These are phyloP conservation scores for Didymella segeticola DNA, from an alignment of 2,329 filamentous ascomycete genomes.

Conservation along the genomic window DNA sequence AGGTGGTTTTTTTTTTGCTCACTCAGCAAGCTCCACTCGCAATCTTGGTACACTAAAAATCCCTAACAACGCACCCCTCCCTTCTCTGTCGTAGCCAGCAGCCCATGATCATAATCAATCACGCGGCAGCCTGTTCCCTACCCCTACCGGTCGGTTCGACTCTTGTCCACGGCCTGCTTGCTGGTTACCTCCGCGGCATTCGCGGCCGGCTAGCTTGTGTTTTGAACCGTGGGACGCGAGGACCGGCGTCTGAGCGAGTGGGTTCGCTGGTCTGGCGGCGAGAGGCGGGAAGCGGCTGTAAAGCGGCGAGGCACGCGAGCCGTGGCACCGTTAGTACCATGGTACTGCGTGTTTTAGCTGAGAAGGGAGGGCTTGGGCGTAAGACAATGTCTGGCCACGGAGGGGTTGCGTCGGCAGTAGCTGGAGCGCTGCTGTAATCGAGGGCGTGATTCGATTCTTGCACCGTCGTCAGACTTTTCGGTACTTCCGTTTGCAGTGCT, in stretches of 20 bases:
- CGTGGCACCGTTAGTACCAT: conserved; percentile 13
- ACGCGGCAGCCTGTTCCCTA: conserved; percentile 3
- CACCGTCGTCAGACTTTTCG: too few species aligned
- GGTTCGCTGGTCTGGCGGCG: conserved; percentile 1
- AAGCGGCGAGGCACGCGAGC: conserved; percentile 16
- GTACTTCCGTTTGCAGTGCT: conserved; percentile 9
- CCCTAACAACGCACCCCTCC: too few species aligned
- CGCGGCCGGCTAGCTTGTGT: conserved; percentile 7
- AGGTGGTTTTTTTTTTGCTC: conserved; percentile 1
- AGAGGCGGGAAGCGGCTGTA: conserved; percentile 8
- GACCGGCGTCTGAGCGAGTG: conserved; percentile 1
- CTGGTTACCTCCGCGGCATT: conserved; percentile 11
- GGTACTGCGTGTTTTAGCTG: conserved; percentile 16
- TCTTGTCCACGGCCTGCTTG: conserved; percentile 4
- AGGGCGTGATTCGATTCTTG: too few species aligned
- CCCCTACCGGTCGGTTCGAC: conserved; percentile 1
- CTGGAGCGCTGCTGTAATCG: not conserved
- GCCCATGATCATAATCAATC: too few species aligned
- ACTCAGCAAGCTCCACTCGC: conserved; percentile 16
- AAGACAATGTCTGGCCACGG: conserved; percentile 2
- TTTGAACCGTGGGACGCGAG: conserved; percentile 2
- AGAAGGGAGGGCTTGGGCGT: not conserved
- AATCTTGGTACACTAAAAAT: conserved; percentile 20
- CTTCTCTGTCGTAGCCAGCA: conserved; percentile 3
- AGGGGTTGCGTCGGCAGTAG: conserved; percentile 1